These are phyloP conservation scores for Ormosia semicastrata DNA, from an alignment of 306 rosid genomes.

Conservation along the genomic window DNA sequence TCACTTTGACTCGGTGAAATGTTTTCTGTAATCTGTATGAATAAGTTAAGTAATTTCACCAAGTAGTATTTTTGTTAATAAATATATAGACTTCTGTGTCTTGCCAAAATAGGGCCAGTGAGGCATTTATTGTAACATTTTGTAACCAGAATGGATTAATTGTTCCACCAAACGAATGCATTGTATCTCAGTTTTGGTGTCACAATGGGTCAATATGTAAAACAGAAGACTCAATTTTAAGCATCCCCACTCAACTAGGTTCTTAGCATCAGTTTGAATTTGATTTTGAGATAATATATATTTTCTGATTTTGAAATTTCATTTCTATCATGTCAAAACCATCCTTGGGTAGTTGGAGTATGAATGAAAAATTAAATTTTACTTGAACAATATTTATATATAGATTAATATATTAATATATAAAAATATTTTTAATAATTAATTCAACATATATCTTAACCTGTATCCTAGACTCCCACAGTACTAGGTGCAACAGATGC, in stretches of 20 bases:
- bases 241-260: neutral
- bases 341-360: neutral
- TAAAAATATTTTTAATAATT: neutral
- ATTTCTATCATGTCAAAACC: neutral
- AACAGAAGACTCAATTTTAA: neutral
- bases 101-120: neutral
- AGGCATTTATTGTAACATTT: neutral
- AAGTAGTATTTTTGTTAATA: neutral
- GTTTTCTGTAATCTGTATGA: neutral
- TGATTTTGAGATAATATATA: neutral
- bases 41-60: neutral
- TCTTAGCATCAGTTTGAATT: neutral
- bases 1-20: neutral
- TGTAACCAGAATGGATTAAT: neutral
- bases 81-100: neutral
- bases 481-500: neutral
- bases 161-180: neutral
- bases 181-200: neutral
- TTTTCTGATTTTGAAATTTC: neutral
- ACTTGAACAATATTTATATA: neutral
- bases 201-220: neutral
- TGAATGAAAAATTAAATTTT: neutral
- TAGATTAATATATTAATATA: neutral
- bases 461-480: neutral
- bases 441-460: neutral